Evolutionary conservation across 2,329 filamentous ascomycete species (phyloP), one percentile per base, ranked within the genome.

Genomic region (Botrytis aclada): DNA sequence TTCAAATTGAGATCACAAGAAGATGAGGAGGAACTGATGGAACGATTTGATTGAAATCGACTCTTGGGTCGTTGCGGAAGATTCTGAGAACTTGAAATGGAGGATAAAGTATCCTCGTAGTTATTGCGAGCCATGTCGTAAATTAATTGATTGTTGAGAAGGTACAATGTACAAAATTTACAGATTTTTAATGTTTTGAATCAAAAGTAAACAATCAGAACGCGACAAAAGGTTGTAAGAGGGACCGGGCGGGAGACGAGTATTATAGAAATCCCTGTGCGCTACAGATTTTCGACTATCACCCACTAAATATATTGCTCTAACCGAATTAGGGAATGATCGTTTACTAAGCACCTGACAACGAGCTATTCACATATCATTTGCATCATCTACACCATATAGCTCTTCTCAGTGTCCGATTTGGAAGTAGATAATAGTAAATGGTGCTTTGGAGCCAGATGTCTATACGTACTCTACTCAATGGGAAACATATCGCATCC

Each of bases 81-180:
- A 51, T 71, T 71, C 22, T 64, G 39, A 18, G 69, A 71, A 22
- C 45, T 62, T 4, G 58, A 64, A 18, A 64, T 71, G 16, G 69
- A 71, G 29, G 65, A 67, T 37, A 67, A 67, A 29, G 65, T 67
- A 29, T 67, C 65, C 39, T 67, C 65, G 6, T 56, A 56, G n/a
- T 67, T 41, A 25, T 56, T 67, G 18, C 32, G 45, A 66, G 64
- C 34, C 64, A 66, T 66, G 20, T 66, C 18, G 64, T 16, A 56
- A 54, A 66, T 66, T 37, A n/a, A 34, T 37, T 51, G 22, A 37
- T 66, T 20, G 29, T 34, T n/a, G 32, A n/a, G 34, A 66, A 66
- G 51, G 64, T 66, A 54, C 64, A 51, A 66, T 54, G 32, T 41
- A 39, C 37, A 63, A 39, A 62, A 5, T 39, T 61, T 37, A 7